Base-by-base conservation (phyloP, 176 grass and related monocot genomes). In the Saccharum officinarum region DNA sequence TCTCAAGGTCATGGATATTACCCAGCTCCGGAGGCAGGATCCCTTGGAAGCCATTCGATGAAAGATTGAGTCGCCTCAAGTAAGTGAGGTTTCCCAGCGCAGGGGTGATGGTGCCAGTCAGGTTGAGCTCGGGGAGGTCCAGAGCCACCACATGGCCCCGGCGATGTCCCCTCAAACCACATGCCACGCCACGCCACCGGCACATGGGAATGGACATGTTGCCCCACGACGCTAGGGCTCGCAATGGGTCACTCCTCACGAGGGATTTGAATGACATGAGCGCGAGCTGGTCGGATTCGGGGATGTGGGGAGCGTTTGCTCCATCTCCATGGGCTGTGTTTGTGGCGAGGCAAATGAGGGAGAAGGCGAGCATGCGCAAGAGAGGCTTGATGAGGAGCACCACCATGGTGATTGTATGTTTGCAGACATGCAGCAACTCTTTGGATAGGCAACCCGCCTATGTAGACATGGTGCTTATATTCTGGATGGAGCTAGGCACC, bases 261-360 rank as follows among this genome's bases (percentile, higher is more conserved):
- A 37, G 57, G 0, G 71, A 75, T 20, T 75, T 84, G 82, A 84
- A 38, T 1, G 59, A 50, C 30, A 84, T n/a, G 25, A 84, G 70
- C 1, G 59, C 41, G 6, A 49, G 40, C 20, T 60, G 55, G 22
- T 60, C 55, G 22, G 55, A 20, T 6, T 55, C 2, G 17, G 50
- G 0, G 50, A 55, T 20, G 50, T 20, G 50, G 6, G 50, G 0
- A 2, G 50, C 18, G 2, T 17, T 4, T 50, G 49, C 49, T 7
- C 3, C 45, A 1, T 40, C 7, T 37, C 36, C 36, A 38, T 38
- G 37, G 5, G 33, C 33, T 34, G 33, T 3, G 33, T 3, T 3
- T 47, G 45, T 47, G 45, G 45, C 11, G 1, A 47, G 50, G 17
- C 17, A 55, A 55, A 55, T 55, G 50, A 20, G 50, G 50, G 1